A percentile compares a stretch with the other conserved stretches of the same genome.
Conservation (phyloP, 2,329 filamentous ascomycete species). For the Xenosphaeropsis pyriputrescens region DNA sequence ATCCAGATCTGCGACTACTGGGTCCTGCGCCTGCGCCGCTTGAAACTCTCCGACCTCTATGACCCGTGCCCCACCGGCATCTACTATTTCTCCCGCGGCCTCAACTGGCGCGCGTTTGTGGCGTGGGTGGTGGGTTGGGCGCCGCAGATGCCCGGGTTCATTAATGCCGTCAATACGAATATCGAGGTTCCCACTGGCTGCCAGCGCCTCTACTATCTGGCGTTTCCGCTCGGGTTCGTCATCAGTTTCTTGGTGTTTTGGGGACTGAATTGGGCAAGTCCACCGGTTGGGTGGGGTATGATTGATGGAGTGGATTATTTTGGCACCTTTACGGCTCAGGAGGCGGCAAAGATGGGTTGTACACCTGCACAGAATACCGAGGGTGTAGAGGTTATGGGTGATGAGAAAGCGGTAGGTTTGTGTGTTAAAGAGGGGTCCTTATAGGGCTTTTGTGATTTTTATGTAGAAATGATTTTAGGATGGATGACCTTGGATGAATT, state of each 20-base stretch:
- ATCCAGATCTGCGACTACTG: constrained; percentile 43
- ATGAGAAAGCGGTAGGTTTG: background rate
- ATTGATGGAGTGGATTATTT: constrained; percentile 19
- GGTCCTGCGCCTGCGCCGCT: constrained; percentile 25
- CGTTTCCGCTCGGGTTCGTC: constrained; percentile 23
- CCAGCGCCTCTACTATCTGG: constrained; percentile 24
- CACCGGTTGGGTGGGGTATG: constrained; percentile 16
- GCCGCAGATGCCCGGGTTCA: constrained; percentile 16
- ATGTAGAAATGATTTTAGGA: too few relatives aligned
- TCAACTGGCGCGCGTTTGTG: constrained; percentile 26
- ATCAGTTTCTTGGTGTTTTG: constrained; percentile 22
- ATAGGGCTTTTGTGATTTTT: too few relatives aligned
- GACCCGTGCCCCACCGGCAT: constrained; percentile 18
- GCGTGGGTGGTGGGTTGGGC: constrained; percentile 22
- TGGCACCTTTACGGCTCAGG: constrained; percentile 15
- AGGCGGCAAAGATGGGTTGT: constrained; percentile 3
- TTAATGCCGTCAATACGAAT: constrained; percentile 10
- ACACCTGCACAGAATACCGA: background rate
- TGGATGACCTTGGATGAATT: too few relatives aligned
- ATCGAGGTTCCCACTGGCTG: constrained; percentile 16
- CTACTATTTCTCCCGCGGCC: constrained; percentile 26
- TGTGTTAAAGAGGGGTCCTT: too few relatives aligned
- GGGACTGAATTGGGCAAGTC: constrained; percentile 16
- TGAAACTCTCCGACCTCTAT: constrained; percentile 29
- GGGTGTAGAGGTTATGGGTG: background rate